These are phyloP conservation scores for Daldinia loculata DNA, from an alignment of 495 filamentous ascomycete species.

Conservation along the genomic window DNA sequence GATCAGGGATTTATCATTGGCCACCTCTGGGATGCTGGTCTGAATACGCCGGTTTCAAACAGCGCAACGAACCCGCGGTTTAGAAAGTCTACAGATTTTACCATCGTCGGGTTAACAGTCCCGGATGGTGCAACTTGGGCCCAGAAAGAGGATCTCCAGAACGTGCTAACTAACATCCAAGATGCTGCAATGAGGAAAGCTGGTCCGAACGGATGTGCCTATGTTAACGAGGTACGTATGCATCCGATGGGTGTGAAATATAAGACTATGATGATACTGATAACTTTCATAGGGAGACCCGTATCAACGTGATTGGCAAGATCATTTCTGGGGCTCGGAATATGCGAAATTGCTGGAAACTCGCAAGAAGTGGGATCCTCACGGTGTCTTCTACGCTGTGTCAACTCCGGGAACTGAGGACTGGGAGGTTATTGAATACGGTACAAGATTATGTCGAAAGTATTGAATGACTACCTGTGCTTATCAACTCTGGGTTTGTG, in stretches of 20 bases:
- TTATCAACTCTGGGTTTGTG: neutral
- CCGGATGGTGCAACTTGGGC: constrained; percentile 46
- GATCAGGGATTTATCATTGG: constrained; percentile 55
- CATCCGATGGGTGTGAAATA: neutral
- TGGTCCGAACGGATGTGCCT: constrained; percentile 52
- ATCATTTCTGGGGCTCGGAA: constrained; percentile 63
- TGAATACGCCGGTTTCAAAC: constrained; percentile 45
- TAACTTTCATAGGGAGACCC: constrained; percentile 55
- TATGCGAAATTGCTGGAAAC: constrained; percentile 57
- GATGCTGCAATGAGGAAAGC: constrained; percentile 56
- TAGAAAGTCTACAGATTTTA: constrained; percentile 57
- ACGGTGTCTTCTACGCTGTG: constrained; percentile 59
- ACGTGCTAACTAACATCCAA: constrained; percentile 54
- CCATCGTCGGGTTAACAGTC: constrained; percentile 54
- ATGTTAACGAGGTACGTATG: constrained; percentile 54
- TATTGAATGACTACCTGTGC: constrained; percentile 9
- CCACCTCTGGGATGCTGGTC: constrained; percentile 60
- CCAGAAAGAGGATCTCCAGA: constrained; percentile 50
- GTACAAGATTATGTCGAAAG: constrained; percentile 54
- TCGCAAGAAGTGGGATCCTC: constrained; percentile 66
- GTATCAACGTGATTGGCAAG: constrained; percentile 63
- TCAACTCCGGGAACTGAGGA: constrained; percentile 56
- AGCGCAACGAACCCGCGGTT: constrained; percentile 54
- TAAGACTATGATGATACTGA: neutral
- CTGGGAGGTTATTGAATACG: constrained; percentile 56